These are phyloP conservation scores for Strobilomyces echinocephalus DNA, from an alignment of 768 basidiomycete genomes.

Conservation along the genomic window DNA sequence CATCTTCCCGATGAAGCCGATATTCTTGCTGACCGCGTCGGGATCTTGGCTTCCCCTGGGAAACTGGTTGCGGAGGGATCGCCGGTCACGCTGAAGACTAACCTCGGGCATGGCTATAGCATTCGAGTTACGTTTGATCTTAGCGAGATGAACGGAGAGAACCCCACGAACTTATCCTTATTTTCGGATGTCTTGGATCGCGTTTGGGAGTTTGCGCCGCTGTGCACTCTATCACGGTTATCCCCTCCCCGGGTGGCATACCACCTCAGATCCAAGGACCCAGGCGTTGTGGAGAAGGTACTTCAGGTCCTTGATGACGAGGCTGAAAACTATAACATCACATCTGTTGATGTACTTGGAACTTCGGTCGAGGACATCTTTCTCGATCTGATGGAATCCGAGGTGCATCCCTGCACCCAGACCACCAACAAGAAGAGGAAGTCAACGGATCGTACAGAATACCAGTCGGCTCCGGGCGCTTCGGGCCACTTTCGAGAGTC, in stretches of 20 bases:
- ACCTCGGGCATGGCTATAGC: constrained; percentile 68
- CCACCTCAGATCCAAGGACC: constrained; percentile 59
- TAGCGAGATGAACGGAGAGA: constrained; percentile 29
- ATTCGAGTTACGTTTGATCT: constrained; percentile 48
- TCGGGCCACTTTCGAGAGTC: constrained; percentile 1
- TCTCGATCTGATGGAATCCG: constrained; percentile 58
- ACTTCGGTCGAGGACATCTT: constrained; percentile 83
- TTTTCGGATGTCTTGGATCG: constrained; percentile 33
- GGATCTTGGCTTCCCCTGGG: constrained; percentile 70
- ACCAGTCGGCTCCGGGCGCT: background rate
- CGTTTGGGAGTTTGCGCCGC: constrained; percentile 44
- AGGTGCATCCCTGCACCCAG: constrained; percentile 3
- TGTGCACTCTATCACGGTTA: constrained; percentile 37
- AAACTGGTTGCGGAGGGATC: constrained; percentile 69
- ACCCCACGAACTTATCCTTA: constrained; percentile 9
- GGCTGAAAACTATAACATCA: constrained; percentile 34
- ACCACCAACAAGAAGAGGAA: constrained; percentile 28
- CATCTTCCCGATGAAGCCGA: constrained; percentile 83
- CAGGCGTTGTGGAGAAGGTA: constrained; percentile 48
- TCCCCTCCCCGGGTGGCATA: constrained; percentile 46
- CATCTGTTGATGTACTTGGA: constrained; percentile 62
- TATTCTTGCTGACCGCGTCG: constrained; percentile 70
- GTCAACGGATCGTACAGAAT: constrained; percentile 11
- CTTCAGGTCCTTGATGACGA: constrained; percentile 51
- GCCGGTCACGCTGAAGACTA: constrained; percentile 69